A percentile compares a stretch with the other conserved stretches of the same genome.
Evolutionary conservation across 176 grass and related monocot genomes (phyloP).

Genomic region (bread wheat (Triticum aestivum)): DNA sequence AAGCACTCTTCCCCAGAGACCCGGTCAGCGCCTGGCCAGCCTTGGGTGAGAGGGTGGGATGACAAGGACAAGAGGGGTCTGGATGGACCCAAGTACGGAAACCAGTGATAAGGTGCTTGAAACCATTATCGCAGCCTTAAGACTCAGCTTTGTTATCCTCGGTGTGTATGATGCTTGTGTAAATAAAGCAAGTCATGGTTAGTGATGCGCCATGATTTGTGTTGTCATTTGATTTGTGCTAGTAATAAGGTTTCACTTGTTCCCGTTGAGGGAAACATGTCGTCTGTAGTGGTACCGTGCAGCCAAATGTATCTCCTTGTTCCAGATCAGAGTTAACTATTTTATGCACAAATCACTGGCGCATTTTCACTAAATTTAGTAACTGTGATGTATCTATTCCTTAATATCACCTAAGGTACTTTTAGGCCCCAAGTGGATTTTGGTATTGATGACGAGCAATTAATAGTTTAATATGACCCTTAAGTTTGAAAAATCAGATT

Average conservation of each 20-base stretch:
- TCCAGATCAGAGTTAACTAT: background rate
- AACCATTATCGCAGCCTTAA: background rate
- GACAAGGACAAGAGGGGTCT: constrained; percentile 85
- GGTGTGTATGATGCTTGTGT: constrained; percentile 8
- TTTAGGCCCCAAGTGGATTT: background rate
- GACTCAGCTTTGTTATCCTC: background rate
- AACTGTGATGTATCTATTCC: background rate
- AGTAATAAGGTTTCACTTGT: background rate
- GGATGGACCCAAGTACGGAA: constrained; percentile 73
- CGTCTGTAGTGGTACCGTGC: background rate
- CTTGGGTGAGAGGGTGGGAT: constrained; percentile 95
- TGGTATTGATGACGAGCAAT: background rate
- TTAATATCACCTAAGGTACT: background rate
- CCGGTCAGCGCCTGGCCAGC: constrained; percentile 72
- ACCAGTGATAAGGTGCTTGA: constrained; percentile 61
- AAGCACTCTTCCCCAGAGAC: constrained; percentile 73
- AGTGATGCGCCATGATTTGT: background rate
- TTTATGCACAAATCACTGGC: background rate
- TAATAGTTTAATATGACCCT: background rate
- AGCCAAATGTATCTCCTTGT: background rate
- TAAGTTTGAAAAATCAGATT: background rate
- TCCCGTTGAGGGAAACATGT: background rate
- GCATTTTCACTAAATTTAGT: background rate
- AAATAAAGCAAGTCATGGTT: constrained; percentile 27
- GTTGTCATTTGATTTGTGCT: background rate